Evolutionary conservation across 129 eudicot species (phyloP), one percentile per base, ranked within the genome.

Genomic region (Chrysanthemum lavandulifolium): DNA sequence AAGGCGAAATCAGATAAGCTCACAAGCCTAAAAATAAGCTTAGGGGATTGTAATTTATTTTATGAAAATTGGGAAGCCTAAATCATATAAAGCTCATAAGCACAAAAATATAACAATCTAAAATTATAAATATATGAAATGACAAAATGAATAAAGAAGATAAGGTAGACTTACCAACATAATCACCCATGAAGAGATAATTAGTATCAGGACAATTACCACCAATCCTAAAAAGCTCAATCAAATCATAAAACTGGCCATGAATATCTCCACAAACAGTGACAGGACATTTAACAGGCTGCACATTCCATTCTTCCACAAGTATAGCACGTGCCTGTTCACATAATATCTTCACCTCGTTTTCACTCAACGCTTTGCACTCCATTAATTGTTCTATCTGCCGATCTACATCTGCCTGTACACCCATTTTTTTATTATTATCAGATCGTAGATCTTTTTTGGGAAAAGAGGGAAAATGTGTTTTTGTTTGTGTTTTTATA

Each of bases 111-210:
- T 27, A 27, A 27, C 31, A 27, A 27, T 2, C 31, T 33, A 6
- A 36, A 68, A 6, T 3, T 65, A 16, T 2, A 3, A 7, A 6
- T 11, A 14, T 58, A 4, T 56, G 4, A 21, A 66, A 66, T 48
- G 14, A 16, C 2, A 59, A 65, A 61, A 54, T 58, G 0, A 45
- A 33, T n/a, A 68, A 6, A n/a, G 21, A n/a, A n/a, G n/a, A n/a
- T n/a, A n/a, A n/a, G n/a, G n/a, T n/a, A n/a, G 57, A 47, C 92
- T 69, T 43, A 90, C 97, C 97, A 31, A 90, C 97, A 62, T 90
- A 90, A 81, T 90, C 97, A 6, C 97, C 97, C 97, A 90, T 90
- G 87, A 90, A 90, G 59, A 90, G 97, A 71, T 90, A 90, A 87
- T 90, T 90, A 9, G 97, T 90, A 65, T 90, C 94, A 0, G 97